Base-by-base conservation (phyloP, 495 filamentous ascomycete species). In the Evernia prunastri region DNA sequence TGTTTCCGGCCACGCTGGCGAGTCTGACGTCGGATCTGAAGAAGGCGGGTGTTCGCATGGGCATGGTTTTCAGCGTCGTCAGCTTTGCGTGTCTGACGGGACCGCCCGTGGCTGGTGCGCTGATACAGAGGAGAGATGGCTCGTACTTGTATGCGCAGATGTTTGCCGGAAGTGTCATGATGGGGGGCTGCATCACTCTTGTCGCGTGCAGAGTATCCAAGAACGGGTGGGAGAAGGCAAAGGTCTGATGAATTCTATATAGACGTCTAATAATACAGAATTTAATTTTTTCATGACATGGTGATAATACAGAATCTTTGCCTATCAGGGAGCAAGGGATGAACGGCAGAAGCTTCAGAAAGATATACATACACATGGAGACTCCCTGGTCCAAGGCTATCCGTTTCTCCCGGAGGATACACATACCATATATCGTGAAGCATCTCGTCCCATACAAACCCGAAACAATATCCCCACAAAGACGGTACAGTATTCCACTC, bases 1-100 rank as follows among this genome's bases (percentile, higher is more conserved):
- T 90, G 53, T 80, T 84, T 72, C 75, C 85, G 45, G 71, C 78
- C 71, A 75, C 82, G 63, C 61, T 86, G 66, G 77, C 81, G 6
- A 80, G 84, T 33, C 77, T 89, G 39, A 80, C 77, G 0, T 78
- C 74, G 1, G 86, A 91, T 68, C 59, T 86, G 66, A 77, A 76
- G 15, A 89, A 88, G 68, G 75, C 80, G 10, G 87, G 87, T 0
- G 80, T 82, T 43, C 73, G 87, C 18, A 85, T 89, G 76, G 89
- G 89, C 4, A 90, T 90, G 87, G 78, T 85, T 6, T 88, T 91
- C 61, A 85, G 78, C 5, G 81, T 89, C 60, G 76, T 85, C 25
- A 84, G 82, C 61, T 83, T 91, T 66, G 85, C 88, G 0, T 79
- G 75, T 47, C 71, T 91, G 59, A 87, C 85, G 17, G 88, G 88